A percentile compares a stretch with the other conserved stretches of the same genome.
Conservation (phyloP, 176 grass and related monocot species). For the Panicum miliaceum region DNA sequence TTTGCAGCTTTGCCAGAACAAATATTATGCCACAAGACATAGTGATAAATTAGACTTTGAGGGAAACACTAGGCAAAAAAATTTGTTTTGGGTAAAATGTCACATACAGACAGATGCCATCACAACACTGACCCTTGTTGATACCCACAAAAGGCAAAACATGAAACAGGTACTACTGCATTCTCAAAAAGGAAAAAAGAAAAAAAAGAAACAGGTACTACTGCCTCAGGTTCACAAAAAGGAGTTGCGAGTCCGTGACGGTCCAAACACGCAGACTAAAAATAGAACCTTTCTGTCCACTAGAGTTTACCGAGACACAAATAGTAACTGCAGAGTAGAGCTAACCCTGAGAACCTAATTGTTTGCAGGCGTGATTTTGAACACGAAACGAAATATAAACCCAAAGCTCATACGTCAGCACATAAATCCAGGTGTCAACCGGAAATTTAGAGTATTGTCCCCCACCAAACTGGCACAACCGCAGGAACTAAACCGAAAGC, state of each 20-base stretch:
- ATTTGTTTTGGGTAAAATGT: neutral
- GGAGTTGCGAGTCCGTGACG: neutral
- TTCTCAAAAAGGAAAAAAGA: slow-evolving; percentile 6
- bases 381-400: neutral
- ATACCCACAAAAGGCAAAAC: neutral
- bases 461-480: slow-evolving; percentile 23
- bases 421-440: neutral
- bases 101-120: neutral
- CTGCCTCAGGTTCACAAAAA: neutral
- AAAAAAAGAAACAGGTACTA: neutral
- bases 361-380: neutral
- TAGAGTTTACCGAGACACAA: neutral
- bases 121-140: neutral
- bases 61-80: neutral
- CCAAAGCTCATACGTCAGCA: neutral
- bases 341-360: neutral
- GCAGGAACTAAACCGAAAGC: neutral
- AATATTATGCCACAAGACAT: neutral
- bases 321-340: neutral
- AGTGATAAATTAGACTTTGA: neutral
- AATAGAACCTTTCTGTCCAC: neutral
- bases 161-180: neutral
- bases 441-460: neutral
- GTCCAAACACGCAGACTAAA: neutral
- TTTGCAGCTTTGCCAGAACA: neutral